Evolutionary conservation across 108 stramenopile species (phyloP), one percentile per base, ranked within the genome.

Genomic region (Nitzschia inconspicua): DNA sequence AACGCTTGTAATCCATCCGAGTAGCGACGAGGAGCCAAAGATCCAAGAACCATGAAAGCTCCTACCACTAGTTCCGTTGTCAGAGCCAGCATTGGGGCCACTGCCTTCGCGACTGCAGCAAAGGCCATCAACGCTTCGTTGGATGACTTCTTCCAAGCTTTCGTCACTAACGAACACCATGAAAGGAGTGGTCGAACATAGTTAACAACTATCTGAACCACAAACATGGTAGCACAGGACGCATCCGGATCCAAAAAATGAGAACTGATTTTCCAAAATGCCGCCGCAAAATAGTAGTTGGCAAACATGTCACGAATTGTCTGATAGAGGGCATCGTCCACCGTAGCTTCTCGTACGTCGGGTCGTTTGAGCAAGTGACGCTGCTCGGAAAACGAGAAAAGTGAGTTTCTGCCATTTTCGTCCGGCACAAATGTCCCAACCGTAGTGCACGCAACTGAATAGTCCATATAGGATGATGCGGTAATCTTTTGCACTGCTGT

Each of bases 181-280:
- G 20, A 28, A 7, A 52, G 7, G 14, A 11, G 22, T 22, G 10
- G 13, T 16, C 8, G 6, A 56, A 56, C 4, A 23, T 39, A 13
- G 5, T 8, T 40, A 20, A 7, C 55, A n/a, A 56, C 11, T 18
- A 26, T 18, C 26, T 56, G 36, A 39, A 19, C 9, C 14, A 56
- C 4, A 39, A 56, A 56, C 11, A 56, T 27, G 9, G 55, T 56
- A 7, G 36, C 55, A 56, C 55, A 56, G 8, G 23, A 26, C 4
- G 36, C 26, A 26, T 18, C 39, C 9, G 55, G 55, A 56, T 56
- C 26, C 25, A 51, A 28, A 51, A 51, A 51, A 20, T 28, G 22
- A 7, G 50, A 27, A 28, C 29, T 51, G 25, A 51, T 51, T 26
- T 51, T 51, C 50, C 50, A 51, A 51, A 51, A 51, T 6, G 16